Evolutionary conservation across 2,329 filamentous ascomycete genomes (phyloP), one percentile per base, ranked within the genome.

Genomic region (Ophiobolus disseminans): DNA sequence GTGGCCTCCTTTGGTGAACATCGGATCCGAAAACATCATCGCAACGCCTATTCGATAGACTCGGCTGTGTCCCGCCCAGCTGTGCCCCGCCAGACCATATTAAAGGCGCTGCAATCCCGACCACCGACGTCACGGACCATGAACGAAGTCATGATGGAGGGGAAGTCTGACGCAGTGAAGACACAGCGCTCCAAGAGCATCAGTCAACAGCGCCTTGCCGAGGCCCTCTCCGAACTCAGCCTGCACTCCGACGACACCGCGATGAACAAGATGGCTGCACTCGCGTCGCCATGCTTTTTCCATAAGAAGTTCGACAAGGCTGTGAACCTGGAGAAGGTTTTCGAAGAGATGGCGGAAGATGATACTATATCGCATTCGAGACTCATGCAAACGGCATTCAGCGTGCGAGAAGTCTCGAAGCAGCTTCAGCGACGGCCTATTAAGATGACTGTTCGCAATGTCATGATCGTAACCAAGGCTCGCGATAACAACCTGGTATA

Each of bases 401-500:
- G 91, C 37, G 94, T 99, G 16, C 86, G 94, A 43, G 94, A 99
- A 75, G 92, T 99, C 10, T 95, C 91, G 13, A 93, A 95, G 74
- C 94, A 97, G 76, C 81, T 99, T 49, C 93, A 96, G 76, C 86
- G 93, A 46, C 85, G 91, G 31, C 93, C 94, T 17, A 91, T 97
- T 74, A 94, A 90, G 75, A 87, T 92, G 59, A 92, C 92, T 9
- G 92, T 99, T 37, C 86, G 85, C 67, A 97, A 91, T 71, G 85
- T 99, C 66, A 97, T 99, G 94, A 96, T 99, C 66, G 90, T 99
- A 57, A 99, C 94, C 53, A 99, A 97, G 76, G 94, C 94, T 17
- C 86, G 94, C 55, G 94, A 99, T 76, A 97, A 99, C 69, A 86
- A 90, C 61, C 82, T 99, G 13, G 93, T 99, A 25, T 84, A 89